phyloP scores from a whole-genome alignment of 2,329 filamentous ascomycete genomes.

The Whalleya microplaca region DNA sequence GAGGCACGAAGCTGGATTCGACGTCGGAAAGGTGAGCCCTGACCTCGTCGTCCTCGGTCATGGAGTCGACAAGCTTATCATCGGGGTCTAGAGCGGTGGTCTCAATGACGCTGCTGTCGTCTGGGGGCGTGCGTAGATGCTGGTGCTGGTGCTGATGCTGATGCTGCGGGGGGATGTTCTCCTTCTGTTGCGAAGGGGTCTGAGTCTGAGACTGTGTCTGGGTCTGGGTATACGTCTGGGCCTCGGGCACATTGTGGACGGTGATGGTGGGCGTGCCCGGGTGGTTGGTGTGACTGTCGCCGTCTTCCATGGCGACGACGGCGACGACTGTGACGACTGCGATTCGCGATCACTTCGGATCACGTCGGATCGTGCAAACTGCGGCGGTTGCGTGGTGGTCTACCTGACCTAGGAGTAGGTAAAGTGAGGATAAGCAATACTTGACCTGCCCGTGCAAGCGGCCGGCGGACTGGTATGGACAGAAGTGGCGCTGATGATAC shows the following conservation, averaged over 20 bases:
- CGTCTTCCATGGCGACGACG: slow-evolving; percentile 22
- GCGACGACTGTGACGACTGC: too few relatives aligned
- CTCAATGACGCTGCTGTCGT: slow-evolving; percentile 37
- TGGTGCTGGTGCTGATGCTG: too few relatives aligned
- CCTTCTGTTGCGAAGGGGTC: slow-evolving; percentile 14
- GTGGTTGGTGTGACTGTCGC: slow-evolving; percentile 18
- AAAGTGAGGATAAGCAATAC: slow-evolving; percentile 20
- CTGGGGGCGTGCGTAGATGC: slow-evolving; percentile 20
- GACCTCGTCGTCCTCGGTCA: slow-evolving; percentile 55
- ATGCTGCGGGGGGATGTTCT: slow-evolving; percentile 8
- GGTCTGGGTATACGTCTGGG: too few relatives aligned
- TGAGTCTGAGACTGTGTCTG: too few relatives aligned
- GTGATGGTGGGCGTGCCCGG: not conserved
- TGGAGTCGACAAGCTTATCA: slow-evolving; percentile 50
- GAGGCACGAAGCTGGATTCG: slow-evolving; percentile 67
- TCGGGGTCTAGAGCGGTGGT: slow-evolving; percentile 35
- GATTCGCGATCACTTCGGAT: slow-evolving; percentile 4
- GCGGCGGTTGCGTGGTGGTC: not conserved
- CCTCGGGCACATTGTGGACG: slow-evolving; percentile 1
- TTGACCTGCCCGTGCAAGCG: slow-evolving; percentile 13
- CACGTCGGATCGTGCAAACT: not conserved
- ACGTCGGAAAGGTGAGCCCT: slow-evolving; percentile 64
- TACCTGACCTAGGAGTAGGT: slow-evolving; percentile 24
- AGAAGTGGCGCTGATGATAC: slow-evolving; percentile 4
- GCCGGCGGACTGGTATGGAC: slow-evolving; percentile 9